Evolutionary conservation across 1,139 yeast species (phyloP).

Genomic region (Candida sp.): DNA sequence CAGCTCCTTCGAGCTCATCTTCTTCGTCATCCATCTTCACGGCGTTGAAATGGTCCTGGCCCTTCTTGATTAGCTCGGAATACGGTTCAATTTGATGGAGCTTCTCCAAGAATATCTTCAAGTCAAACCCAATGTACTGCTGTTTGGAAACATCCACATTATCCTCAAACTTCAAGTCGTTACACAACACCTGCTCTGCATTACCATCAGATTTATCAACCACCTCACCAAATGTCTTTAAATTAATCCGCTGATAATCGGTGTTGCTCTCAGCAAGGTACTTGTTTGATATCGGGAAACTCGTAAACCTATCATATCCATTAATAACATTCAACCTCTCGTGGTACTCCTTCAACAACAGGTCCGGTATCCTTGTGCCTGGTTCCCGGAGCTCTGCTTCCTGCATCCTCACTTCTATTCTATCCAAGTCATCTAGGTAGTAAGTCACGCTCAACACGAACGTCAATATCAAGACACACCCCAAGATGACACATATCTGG

Average conservation of each 20-base stretch:
- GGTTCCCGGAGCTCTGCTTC: too few species aligned
- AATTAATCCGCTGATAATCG: neutral
- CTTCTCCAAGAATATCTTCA: neutral
- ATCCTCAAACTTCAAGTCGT: neutral
- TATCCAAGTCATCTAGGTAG: neutral
- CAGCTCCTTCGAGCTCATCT: neutral
- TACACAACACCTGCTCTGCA: neutral
- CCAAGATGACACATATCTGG: neutral
- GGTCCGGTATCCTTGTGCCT: too few species aligned
- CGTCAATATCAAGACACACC: neutral
- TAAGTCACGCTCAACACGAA: neutral
- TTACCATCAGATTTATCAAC: neutral
- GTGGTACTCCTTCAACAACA: neutral
- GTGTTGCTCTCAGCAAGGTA: neutral
- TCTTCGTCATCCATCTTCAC: too few species aligned
- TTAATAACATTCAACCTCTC: neutral
- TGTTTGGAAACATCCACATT: neutral
- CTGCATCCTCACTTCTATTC: neutral
- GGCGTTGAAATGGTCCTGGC: constrained; percentile 20
- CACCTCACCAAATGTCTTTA: neutral
- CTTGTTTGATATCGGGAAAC: neutral
- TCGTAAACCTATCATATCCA: neutral
- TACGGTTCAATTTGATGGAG: constrained; percentile 15
- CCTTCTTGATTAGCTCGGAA: constrained; percentile 20
- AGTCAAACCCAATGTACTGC: neutral